Evolutionary conservation across 2,329 filamentous ascomycete species (phyloP), one percentile per base, ranked within the genome.

Genomic region (Acephala macrosclerotiorum): DNA sequence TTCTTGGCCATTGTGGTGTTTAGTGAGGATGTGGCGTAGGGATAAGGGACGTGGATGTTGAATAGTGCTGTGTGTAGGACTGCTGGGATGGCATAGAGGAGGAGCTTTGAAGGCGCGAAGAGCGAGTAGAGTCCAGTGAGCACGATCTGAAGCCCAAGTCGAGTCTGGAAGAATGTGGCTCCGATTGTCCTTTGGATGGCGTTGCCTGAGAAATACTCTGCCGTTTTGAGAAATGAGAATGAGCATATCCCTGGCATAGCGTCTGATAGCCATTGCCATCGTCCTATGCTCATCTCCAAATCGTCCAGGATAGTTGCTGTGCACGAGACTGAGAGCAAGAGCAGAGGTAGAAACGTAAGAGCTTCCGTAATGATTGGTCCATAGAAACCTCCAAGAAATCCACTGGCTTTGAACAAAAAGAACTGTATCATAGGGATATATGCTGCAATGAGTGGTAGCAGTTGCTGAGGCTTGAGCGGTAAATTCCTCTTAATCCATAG

Each of bases 301-400:
- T 82, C 80, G 58, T 94, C 90, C 51, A 94, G 80, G 45, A 88
- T 79, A 59, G 89, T 87, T 0, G 89, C 89, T 3, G 89, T 86
- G 65, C 84, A 85, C 33, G 88, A 85, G 4, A 89, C 83, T 2
- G 89, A 86, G n/a, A 92, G 74, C n/a, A 85, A 76, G 12, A 91
- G 78, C 33, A 94, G 76, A 0, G 91, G 91, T 61, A 91, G 88
- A 73, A 93, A 87, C 1, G 92, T 94, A 36, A 94, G 74, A 1
- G 82, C 76, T 76, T 97, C 93, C 0, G 91, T 94, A 61, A 93
- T 76, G 7, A 94, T 75, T 0, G 96, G 94, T 0, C 95, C 96
- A 75, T 86, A 86, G 8, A 84, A 80, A 18, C 89, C 88, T 0
- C 92, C 92, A 22, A 97, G 79, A 9, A 79, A 72, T 4, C 81